These are phyloP conservation scores for Aspergillus wentii DNA, from an alignment of 495 filamentous ascomycete species.

Conservation along the genomic window DNA sequence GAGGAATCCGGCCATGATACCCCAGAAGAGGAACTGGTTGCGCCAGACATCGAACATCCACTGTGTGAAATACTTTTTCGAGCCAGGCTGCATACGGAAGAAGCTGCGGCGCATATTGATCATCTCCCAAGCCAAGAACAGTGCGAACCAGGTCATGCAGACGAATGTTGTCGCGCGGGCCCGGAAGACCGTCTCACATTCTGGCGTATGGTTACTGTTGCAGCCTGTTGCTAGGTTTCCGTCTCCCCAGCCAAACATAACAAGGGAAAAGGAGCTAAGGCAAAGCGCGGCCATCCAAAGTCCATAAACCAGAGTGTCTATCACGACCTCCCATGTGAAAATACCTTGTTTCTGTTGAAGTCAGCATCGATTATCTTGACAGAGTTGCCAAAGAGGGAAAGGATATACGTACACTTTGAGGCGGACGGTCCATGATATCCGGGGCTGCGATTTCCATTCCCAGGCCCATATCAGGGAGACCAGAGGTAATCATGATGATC, in stretches of 20 bases:
- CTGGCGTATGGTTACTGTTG: conserved; percentile 50
- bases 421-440: conserved; percentile 63
- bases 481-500: conserved; percentile 75
- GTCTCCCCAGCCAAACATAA: conserved; percentile 62
- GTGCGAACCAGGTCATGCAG: conserved; percentile 69
- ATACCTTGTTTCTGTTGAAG: conserved; percentile 55
- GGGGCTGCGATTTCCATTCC: conserved; percentile 64
- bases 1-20: conserved; percentile 62
- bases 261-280: conserved; percentile 58
- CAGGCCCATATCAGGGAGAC: conserved; percentile 69
- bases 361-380: conserved; percentile 21
- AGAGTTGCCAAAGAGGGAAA: not conserved
- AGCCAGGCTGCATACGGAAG: conserved; percentile 60
- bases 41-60: conserved; percentile 62
- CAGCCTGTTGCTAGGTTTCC: conserved; percentile 59
- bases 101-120: conserved; percentile 62
- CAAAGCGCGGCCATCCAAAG: conserved; percentile 66
- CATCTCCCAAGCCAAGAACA: conserved; percentile 73
- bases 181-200: conserved; percentile 65
- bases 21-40: conserved; percentile 69
- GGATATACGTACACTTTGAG: conserved; percentile 45
- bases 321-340: conserved; percentile 63
- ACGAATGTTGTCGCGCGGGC: conserved; percentile 69
- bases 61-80: conserved; percentile 46
- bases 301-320: conserved; percentile 67